Conservation (phyloP, 1,284 basidiomycete genomes). For the Trametes hirsuta region DNA sequence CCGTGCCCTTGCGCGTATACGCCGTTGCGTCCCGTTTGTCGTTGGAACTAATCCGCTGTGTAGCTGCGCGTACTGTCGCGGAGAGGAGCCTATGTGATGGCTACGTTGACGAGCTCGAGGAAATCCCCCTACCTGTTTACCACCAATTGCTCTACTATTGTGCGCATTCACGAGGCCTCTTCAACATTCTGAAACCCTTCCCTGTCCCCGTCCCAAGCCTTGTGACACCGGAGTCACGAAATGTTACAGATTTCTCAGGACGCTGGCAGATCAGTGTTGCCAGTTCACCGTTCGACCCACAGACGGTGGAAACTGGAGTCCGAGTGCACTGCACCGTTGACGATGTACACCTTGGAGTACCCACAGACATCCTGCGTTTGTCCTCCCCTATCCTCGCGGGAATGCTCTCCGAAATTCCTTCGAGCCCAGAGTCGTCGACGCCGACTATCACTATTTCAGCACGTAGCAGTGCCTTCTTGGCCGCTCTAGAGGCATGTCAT, state of each 20-base stretch:
- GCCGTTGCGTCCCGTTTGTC: conserved; percentile 37
- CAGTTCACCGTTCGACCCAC: no score
- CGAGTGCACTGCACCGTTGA: not conserved
- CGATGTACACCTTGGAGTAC: not conserved
- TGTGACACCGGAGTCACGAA: no score
- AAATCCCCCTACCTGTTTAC: conserved; percentile 22
- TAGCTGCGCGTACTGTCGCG: conserved; percentile 10
- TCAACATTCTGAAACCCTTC: not conserved
- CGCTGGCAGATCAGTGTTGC: no score
- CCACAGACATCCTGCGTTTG: not conserved
- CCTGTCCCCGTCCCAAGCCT: not conserved
- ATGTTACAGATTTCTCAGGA: no score
- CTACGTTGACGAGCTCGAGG: conserved; percentile 20
- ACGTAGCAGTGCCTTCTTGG: not conserved
- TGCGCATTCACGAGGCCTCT: not conserved
- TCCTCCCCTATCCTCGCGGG: not conserved
- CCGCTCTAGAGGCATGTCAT: conserved; percentile 1
- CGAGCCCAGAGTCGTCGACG: not conserved
- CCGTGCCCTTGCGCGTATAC: conserved; percentile 39
- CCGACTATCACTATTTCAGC: not conserved
- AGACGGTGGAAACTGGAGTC: not conserved
- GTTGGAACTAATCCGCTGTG: conserved; percentile 23
- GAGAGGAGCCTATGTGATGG: not conserved
- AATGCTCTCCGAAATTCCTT: not conserved
- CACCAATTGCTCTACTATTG: conserved; percentile 19